Percentiles rank a stretch among this genome's conserved stretches.
These are phyloP conservation scores for Globisporangium acanthophoron DNA, from an alignment of 352 stramenopile genomes.

Conservation along the genomic window DNA sequence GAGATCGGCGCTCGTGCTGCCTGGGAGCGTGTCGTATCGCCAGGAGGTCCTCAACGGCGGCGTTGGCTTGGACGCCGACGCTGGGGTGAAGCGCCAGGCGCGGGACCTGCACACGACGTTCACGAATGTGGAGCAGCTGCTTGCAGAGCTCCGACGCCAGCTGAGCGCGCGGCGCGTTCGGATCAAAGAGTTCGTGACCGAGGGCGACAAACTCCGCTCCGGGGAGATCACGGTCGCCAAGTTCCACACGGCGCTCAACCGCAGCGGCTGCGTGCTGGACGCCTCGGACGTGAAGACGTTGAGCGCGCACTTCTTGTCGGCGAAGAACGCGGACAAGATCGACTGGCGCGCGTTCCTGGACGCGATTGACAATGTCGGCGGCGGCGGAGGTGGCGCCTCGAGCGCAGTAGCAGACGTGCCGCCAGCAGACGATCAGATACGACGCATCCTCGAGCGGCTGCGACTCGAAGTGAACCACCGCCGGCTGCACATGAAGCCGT, in stretches of 20 bases:
- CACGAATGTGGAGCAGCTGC: slow-evolving; percentile 34
- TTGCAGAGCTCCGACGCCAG: slow-evolving; percentile 60
- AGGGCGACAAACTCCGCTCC: slow-evolving; percentile 74
- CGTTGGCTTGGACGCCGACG: slow-evolving; percentile 19
- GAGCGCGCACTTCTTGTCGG: slow-evolving; percentile 53
- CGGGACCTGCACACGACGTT: slow-evolving; percentile 20
- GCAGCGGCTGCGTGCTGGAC: slow-evolving; percentile 64
- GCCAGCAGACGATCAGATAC: slow-evolving; percentile 2
- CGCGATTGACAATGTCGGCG: slow-evolving; percentile 28
- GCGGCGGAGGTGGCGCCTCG: no score
- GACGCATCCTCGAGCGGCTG: slow-evolving; percentile 36
- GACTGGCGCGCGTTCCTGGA: slow-evolving; percentile 73
- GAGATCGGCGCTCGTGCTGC: slow-evolving; percentile 26
- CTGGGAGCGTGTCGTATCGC: slow-evolving; percentile 53
- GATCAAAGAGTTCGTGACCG: slow-evolving; percentile 78
- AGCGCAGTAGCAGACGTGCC: not conserved
- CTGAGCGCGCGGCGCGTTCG: slow-evolving; percentile 59
- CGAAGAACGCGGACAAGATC: slow-evolving; percentile 64
- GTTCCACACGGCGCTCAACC: slow-evolving; percentile 82
- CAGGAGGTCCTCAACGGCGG: slow-evolving; percentile 48
- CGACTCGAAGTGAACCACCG: slow-evolving; percentile 55
- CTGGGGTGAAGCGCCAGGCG: slow-evolving; percentile 14
- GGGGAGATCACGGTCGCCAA: slow-evolving; percentile 81
- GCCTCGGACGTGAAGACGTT: slow-evolving; percentile 60
- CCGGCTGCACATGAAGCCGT: slow-evolving; percentile 80